Evolutionary conservation across 1,139 yeast species (phyloP), one percentile per base, ranked within the genome.

Genomic region (Oligophagozyma castellii): DNA sequence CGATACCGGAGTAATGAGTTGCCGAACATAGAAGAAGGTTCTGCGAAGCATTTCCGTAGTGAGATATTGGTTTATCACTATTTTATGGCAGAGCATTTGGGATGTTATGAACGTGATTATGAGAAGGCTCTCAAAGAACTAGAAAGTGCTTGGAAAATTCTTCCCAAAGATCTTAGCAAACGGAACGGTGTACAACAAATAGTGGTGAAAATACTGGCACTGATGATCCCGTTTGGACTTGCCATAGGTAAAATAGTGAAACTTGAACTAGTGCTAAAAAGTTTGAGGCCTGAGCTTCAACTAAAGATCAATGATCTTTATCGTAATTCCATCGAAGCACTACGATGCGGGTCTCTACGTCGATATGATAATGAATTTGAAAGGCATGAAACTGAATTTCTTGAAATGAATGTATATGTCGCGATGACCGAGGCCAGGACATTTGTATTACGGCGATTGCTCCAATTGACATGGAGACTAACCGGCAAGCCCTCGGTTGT

Each of bases 401-500:
- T 84, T 23, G 61, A 61, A 30, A 67, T 67, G 33, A 73, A 75
- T 36, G 56, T 83, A 19, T 81, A 73, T 52, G 57, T 83, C 13
- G 61, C 77, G 7, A 58, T 77, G 35, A 71, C 73, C 36, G 57
- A 62, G 28, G 53, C 81, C 33, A 55, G 73, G 35, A 59, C 59
- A 24, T 55, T 65, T 25, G 70, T 76, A 22, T 57, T 69, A 30
- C 56, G 73, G 27, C 65, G 64, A 33, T 55, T 80, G 30, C 55
- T 79, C 26, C 63, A 67, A 38, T 63, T 56, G 34, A 63, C 70
- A 2, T 67, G 64, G 44, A 31, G 33, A 10, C 15, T 22, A 21
- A 28, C 29, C 15, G 38, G 32, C 12, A 18, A 33, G 12, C 25
- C 22, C 22, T 7, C 20, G 7, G 14, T 22, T 12, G 19, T 11